Conservation (phyloP, 2,329 filamentous ascomycete genomes). For the Talaromyces albobiverticillius region DNA sequence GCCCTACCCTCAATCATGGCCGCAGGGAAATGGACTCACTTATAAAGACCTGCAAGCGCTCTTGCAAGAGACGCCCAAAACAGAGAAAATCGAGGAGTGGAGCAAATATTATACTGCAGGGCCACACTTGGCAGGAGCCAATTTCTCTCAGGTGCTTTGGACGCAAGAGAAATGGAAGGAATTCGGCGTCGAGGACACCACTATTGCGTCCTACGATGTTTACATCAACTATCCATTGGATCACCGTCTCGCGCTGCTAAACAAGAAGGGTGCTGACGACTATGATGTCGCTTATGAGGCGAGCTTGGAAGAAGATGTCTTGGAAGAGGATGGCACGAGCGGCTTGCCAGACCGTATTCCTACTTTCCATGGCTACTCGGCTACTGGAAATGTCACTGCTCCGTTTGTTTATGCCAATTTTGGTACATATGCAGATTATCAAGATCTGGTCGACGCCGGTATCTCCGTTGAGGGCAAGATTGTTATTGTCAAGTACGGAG, state of each 20-base stretch:
- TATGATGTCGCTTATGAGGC: constrained; percentile 70
- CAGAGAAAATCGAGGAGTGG: constrained; percentile 64
- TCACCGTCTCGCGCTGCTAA: constrained; percentile 65
- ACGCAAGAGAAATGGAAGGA: constrained; percentile 70
- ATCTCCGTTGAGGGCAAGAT: constrained; percentile 80
- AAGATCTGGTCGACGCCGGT: constrained; percentile 73
- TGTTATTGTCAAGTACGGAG: constrained; percentile 79
- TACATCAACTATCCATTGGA: constrained; percentile 76
- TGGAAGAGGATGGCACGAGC: constrained; percentile 79
- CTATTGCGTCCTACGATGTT: constrained; percentile 68
- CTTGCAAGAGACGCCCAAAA: constrained; percentile 53
- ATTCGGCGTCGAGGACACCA: constrained; percentile 60
- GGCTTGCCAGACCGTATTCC: constrained; percentile 70
- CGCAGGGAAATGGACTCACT: constrained; percentile 44
- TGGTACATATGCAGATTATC: constrained; percentile 80
- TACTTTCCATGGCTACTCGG: constrained; percentile 93
- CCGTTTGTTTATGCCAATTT: constrained; percentile 89
- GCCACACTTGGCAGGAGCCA: constrained; percentile 73
- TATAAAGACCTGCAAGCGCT: constrained; percentile 57
- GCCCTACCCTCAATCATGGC: constrained; percentile 41
- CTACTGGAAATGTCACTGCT: constrained; percentile 85
- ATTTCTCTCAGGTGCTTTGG: constrained; percentile 73
- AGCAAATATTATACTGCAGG: constrained; percentile 75
- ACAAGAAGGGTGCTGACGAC: constrained; percentile 42
- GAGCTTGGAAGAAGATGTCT: constrained; percentile 75